Conservation (phyloP, 306 rosid species). For the Begonia masoniana region DNA sequence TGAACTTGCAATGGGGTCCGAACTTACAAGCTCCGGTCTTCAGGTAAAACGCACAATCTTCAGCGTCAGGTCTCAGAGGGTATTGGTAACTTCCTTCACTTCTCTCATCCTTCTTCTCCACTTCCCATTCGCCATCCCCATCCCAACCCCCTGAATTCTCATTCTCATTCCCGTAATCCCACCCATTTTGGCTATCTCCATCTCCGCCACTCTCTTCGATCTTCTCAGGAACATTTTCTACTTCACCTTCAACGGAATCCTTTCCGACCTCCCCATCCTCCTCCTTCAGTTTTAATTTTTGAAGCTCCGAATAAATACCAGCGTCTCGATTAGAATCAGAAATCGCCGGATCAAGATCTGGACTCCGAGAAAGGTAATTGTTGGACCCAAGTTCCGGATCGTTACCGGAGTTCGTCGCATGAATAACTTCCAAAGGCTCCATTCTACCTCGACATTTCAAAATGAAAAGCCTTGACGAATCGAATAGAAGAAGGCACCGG, state of each 20-base stretch:
- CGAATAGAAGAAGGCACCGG: neutral
- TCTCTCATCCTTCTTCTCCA: conserved; percentile 12
- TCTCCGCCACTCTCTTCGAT: conserved; percentile 9
- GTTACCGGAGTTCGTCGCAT: conserved; percentile 10
- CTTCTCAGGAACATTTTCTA: neutral
- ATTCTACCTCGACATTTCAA: conserved; percentile 89
- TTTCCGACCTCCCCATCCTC: conserved; percentile 12
- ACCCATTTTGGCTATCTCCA: conserved; percentile 23
- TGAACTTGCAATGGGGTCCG: conserved; percentile 78
- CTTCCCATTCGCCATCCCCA: conserved; percentile 9
- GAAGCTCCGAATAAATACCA: conserved; percentile 9
- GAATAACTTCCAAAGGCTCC: conserved; percentile 49
- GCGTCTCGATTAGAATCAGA: conserved; percentile 22
- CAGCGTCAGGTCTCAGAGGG: conserved; percentile 90
- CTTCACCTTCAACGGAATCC: conserved; percentile 16
- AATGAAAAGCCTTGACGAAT: conserved; percentile 31
- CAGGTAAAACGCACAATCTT: conserved; percentile 73
- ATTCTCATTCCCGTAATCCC: conserved; percentile 22
- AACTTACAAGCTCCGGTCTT: conserved; percentile 86
- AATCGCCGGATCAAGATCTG: conserved; percentile 27
- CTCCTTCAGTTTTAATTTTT: conserved; percentile 1
- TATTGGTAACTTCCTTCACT: conserved; percentile 21
- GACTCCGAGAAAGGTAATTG: conserved; percentile 10
- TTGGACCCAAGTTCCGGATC: conserved; percentile 12
- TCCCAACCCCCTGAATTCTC: conserved; percentile 11